These are phyloP conservation scores for Penicillium nucicola DNA, from an alignment of 495 filamentous ascomycete species.

Conservation along the genomic window DNA sequence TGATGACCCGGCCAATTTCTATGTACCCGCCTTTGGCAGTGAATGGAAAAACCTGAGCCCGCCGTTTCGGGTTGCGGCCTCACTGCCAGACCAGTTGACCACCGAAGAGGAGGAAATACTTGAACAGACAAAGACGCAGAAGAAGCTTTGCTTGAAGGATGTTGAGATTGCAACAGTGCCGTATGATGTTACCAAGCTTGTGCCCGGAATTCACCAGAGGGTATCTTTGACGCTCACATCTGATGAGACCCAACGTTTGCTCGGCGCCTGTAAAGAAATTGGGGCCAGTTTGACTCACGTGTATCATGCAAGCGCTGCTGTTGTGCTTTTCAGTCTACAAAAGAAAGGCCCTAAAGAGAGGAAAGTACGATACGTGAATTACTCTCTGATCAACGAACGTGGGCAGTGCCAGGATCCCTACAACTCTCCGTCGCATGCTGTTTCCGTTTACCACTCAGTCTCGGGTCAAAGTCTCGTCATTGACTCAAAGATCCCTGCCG, in stretches of 20 bases:
- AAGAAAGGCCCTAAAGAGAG: not conserved
- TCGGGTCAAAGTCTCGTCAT: slow-evolving; percentile 20
- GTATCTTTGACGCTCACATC: slow-evolving; percentile 11
- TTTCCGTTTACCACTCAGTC: slow-evolving; percentile 24
- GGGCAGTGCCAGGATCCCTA: slow-evolving; percentile 18
- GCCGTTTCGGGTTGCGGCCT: slow-evolving; percentile 19
- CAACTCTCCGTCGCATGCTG: slow-evolving; percentile 15
- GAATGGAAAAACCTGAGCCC: slow-evolving; percentile 26
- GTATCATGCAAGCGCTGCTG: slow-evolving; percentile 25
- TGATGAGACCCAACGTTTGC: slow-evolving; percentile 7
- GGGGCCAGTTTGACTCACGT: slow-evolving; percentile 22
- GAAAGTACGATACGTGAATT: slow-evolving; percentile 21
- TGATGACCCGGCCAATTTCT: slow-evolving; percentile 3
- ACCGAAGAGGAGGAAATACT: too few relatives aligned
- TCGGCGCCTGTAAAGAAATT: slow-evolving; percentile 9
- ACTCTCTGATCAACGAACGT: slow-evolving; percentile 25
- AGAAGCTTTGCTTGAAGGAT: slow-evolving; percentile 10
- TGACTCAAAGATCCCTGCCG: slow-evolving; percentile 15
- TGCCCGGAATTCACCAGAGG: slow-evolving; percentile 23
- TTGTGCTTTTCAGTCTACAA: slow-evolving; percentile 17
- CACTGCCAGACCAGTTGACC: too few relatives aligned
- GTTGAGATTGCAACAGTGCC: slow-evolving; percentile 21
- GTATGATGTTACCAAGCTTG: not conserved
- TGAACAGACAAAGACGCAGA: too few relatives aligned
- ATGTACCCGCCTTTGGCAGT: slow-evolving; percentile 11